Evolutionary conservation across 345 rosid genomes (phyloP), one percentile per base, ranked within the genome.

Genomic region (Sapria himalayana): DNA sequence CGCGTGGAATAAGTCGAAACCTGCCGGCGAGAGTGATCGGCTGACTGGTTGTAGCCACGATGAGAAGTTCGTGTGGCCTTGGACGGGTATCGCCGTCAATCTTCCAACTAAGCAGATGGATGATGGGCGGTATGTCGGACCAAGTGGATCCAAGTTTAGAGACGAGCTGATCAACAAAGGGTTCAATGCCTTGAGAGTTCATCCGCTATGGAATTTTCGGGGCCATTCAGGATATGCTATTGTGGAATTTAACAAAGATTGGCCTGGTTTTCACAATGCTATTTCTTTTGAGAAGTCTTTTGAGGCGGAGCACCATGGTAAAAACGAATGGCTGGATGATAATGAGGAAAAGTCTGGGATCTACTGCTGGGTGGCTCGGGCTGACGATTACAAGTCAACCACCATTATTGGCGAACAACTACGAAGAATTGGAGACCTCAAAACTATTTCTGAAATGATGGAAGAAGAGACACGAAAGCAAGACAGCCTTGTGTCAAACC

Each of bases 241-340:
- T 37, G 93, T 89, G 39, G 98, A 89, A 51, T 89, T 89, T 56
- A 61, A 56, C 33, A 82, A 67, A 67, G 93, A 75, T 50, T 89
- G 98, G 95, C 85, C 71, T 8, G 93, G 98, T 43, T 65, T 89
- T 36, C 70, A 74, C 41, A 81, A 89, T 71, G 98, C 98, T 25
- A 52, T 82, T 51, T 66, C 80, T 37, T 89, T 89, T 36, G 93
- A 82, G 52, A 77, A 71, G 65, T 84, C 91, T 46, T 79, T 66
- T 48, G 75, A 79, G 63, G 81, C 67, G 41, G 86, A 89, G 43
- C 78, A 50, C 46, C 91, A 71, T 57, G 86, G 98, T 31, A 73
- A 62, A 62, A 72, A 45, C 48, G 76, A 79, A 34, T 89, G 93
- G 91, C 31, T 46, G 37, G 59, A 63, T 31, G 48, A 38, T 15